Percentiles rank a stretch among this genome's conserved stretches.
phyloP scores from a whole-genome alignment of 192 early-diverging fungal species.

The Rhizophagus prolifer region DNA sequence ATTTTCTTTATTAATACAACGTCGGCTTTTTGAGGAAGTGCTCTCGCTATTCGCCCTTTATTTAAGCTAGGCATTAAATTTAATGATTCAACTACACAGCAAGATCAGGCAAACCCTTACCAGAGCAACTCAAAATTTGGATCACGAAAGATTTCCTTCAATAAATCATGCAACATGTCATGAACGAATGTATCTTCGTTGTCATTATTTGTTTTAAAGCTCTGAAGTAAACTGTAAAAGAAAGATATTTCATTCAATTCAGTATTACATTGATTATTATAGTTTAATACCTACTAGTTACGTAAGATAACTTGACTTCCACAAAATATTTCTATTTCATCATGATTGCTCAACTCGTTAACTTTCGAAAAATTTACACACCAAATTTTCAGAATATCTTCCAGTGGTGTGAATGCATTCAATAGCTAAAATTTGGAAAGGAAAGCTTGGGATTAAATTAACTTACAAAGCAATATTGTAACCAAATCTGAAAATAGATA shows the following conservation, averaged over 20 bases:
- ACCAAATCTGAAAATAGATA: not conserved
- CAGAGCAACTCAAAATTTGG: slow-evolving; percentile 6
- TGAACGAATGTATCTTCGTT: slow-evolving; percentile 7
- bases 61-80: too few relatives aligned
- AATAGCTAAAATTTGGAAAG: too few relatives aligned
- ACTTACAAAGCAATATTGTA: too few relatives aligned
- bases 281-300: slow-evolving; percentile 15
- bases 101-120: not conserved
- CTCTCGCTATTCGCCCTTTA: too few relatives aligned
- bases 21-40: too few relatives aligned
- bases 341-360: too few relatives aligned
- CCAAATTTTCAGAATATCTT: too few relatives aligned
- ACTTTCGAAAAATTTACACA: too few relatives aligned
- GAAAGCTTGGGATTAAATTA: too few relatives aligned
- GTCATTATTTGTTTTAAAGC: not conserved
- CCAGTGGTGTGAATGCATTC: too few relatives aligned
- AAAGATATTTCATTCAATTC: not conserved
- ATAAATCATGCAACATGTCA: slow-evolving; percentile 3
- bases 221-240: slow-evolving; percentile 8
- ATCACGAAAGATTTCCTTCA: not conserved
- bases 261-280: slow-evolving; percentile 14
- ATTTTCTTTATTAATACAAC: not conserved
- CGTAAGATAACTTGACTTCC: slow-evolving; percentile 14
- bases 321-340: slow-evolving; percentile 10
- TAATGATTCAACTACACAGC: too few relatives aligned